A percentile compares a stretch with the other conserved stretches of the same genome.
Evolutionary conservation across 1,139 yeast species (phyloP).

Genomic region (Citeromyces hawaiiensis): DNA sequence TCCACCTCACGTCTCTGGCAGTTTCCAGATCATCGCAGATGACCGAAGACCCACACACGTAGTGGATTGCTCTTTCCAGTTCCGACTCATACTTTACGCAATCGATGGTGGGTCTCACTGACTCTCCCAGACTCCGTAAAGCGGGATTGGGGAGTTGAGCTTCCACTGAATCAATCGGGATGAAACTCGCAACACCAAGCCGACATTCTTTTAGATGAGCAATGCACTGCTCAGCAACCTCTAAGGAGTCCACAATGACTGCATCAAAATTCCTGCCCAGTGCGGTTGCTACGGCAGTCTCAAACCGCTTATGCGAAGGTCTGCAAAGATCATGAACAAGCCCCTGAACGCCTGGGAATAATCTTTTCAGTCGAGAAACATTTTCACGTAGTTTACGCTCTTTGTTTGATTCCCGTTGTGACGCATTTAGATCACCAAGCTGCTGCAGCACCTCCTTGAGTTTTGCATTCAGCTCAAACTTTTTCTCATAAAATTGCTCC

Average conservation of each 20-base stretch:
- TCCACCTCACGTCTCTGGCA: constrained; percentile 72
- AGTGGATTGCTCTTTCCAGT: constrained; percentile 68
- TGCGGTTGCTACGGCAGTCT: constrained; percentile 64
- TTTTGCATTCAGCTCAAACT: constrained; percentile 45
- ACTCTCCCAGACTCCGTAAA: constrained; percentile 40
- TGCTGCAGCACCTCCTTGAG: constrained; percentile 47
- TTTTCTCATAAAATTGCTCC: constrained; percentile 33
- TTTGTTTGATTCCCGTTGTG: constrained; percentile 59
- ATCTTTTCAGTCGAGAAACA: constrained; percentile 48
- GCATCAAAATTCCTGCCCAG: constrained; percentile 76
- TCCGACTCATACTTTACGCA: constrained; percentile 57
- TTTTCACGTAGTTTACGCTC: constrained; percentile 64
- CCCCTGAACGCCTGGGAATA: constrained; percentile 69
- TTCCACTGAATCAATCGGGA: constrained; percentile 78
- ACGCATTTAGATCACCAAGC: constrained; percentile 63
- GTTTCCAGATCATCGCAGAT: constrained; percentile 60
- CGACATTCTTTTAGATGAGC: constrained; percentile 76
- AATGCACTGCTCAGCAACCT: constrained; percentile 75
- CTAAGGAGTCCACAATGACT: constrained; percentile 63
- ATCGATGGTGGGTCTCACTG: constrained; percentile 58
- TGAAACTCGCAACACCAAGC: constrained; percentile 73
- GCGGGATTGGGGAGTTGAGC: constrained; percentile 39
- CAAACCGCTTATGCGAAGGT: constrained; percentile 68
- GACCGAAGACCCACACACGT: constrained; percentile 68
- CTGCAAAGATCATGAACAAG: constrained; percentile 67